Evolutionary conservation across 2,329 filamentous ascomycete genomes (phyloP).

Genomic region (Fulvia fulva): DNA sequence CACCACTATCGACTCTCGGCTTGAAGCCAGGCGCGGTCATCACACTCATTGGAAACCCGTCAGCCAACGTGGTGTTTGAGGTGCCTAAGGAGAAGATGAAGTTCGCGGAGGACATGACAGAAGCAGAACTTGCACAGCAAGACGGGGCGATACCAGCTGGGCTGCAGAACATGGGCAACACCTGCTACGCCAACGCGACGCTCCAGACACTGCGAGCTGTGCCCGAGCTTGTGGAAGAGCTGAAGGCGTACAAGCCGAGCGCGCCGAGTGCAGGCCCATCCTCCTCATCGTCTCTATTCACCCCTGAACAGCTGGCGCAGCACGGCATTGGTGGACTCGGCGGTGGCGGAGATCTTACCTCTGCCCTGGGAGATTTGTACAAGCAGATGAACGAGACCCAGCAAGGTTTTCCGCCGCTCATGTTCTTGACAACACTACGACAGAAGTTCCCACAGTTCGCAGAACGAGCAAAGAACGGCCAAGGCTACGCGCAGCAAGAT

Average conservation of each 20-base stretch:
- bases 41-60: slow-evolving; percentile 95
- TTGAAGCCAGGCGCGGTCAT: slow-evolving; percentile 82
- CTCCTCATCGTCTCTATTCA: slow-evolving; percentile 28
- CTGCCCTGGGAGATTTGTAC: slow-evolving; percentile 76
- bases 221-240: slow-evolving; percentile 80
- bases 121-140: slow-evolving; percentile 79
- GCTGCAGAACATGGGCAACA: slow-evolving; percentile 89
- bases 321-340: slow-evolving; percentile 57
- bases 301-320: slow-evolving; percentile 37
- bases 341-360: slow-evolving; percentile 66
- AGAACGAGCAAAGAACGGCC: slow-evolving; percentile 75
- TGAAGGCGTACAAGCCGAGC: slow-evolving; percentile 57
- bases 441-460: slow-evolving; percentile 86
- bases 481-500: slow-evolving; percentile 94
- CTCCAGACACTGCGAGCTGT: slow-evolving; percentile 86
- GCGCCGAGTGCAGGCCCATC: slow-evolving; percentile 22
- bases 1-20: slow-evolving; percentile 74
- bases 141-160: slow-evolving; percentile 84
- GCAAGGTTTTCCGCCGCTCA: slow-evolving; percentile 75
- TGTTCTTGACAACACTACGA: slow-evolving; percentile 78
- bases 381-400: slow-evolving; percentile 87
- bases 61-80: slow-evolving; percentile 58
- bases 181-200: slow-evolving; percentile 96
- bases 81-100: slow-evolving; percentile 76
- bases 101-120: slow-evolving; percentile 97